Base-by-base conservation (phyloP, 805 yeast species). In the Cyberlindnera nakhonratchasimensis region DNA sequence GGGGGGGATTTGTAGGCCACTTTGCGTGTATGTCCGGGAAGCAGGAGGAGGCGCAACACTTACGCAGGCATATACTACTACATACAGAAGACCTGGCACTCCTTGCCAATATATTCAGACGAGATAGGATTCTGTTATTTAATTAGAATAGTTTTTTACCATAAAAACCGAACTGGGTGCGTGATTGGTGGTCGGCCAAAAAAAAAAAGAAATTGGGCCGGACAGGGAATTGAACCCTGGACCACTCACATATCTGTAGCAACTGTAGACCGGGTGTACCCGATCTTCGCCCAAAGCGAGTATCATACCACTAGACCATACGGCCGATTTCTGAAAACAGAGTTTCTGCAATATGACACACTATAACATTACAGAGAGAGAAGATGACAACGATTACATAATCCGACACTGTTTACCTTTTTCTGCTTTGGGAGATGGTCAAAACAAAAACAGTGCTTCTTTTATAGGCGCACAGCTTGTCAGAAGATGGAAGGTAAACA, bases 221-320 rank as follows among this genome's bases (percentile, higher is more conserved):
- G 49, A 55, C 61, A 47, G 61, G 61, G 61, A 57, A 57, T 57
- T 55, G 61, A 57, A 57, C 61, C 61, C 61, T 47, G 61, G 61
- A 46, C 61, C 60, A 54, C 61, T 55, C 61, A 54, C 61, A 57
- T 52, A 50, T 49, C 52, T 51, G 46, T 44, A 41, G 31, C 34
- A 31, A 8, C 28, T n/a, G n/a, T 34, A 39, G 39, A 34, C 25
- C 37, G 37, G 34, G 47, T 48, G 40, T 30, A 22, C 44, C 52
- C 42, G 30, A 33, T 41, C 50, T 51, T 53, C 56, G 53, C 61
- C 61, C 61, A 57, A 57, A 57, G 61, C 61, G 61, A 57, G 61
- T 52, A 57, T 57, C 61, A 57, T 57, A 57, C 61, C 58, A 57
- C 61, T 57, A 57, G 61, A 57, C 61, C 61, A 57, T 55, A 38